Evolutionary conservation across 2,329 filamentous ascomycete genomes (phyloP), one percentile per base, ranked within the genome.

Genomic region (Aspergillus piperis): DNA sequence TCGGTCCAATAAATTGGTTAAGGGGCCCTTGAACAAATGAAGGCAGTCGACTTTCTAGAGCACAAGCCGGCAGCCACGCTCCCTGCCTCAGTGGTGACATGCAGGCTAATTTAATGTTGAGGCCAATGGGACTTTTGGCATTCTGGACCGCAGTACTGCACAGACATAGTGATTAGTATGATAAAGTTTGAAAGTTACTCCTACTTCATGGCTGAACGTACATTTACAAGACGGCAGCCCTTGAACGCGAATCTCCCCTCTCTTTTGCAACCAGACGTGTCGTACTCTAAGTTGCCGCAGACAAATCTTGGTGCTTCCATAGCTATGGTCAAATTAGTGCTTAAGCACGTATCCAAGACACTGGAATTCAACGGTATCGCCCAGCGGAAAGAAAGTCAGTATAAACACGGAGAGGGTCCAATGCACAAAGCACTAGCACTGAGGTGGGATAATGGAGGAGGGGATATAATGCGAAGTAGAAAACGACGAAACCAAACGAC

Each of bases 121-220:
- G 49, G 25, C 59, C 62, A 64, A 44, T 64, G 48, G 1, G 27
- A 3, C 23, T n/a, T 48, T 23, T 64, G 62, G 27, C 62, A 64
- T 44, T 21, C 11, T 17, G 5, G 15, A 17, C 38, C 39, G 19
- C 62, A 63, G 41, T 62, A 63, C 56, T 63, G 19, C 2, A 44
- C 1, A 52, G 17, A 55, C 13, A 19, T 47, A 19, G n/a, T 13
- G 4, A 4, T 32, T 10, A 42, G 41, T 27, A 0, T 8, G 7
- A 30, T 11, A 25, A 7, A 8, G 2, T 27, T 2, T 4, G 13
- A 8, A 2, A 8, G 3, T 15, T 11, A 3, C 21, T 15, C 8
- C 13, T 25, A 15, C 10, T 17, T 8, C 6, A 25, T 17, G 19
- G 21, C 15, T 13, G 15, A 39, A 49, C 53, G 19, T 15, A 60